A percentile compares a stretch with the other conserved stretches of the same genome.
phyloP scores from a whole-genome alignment of 2,329 filamentous ascomycete genomes.

The Aspergillus versicolor region DNA sequence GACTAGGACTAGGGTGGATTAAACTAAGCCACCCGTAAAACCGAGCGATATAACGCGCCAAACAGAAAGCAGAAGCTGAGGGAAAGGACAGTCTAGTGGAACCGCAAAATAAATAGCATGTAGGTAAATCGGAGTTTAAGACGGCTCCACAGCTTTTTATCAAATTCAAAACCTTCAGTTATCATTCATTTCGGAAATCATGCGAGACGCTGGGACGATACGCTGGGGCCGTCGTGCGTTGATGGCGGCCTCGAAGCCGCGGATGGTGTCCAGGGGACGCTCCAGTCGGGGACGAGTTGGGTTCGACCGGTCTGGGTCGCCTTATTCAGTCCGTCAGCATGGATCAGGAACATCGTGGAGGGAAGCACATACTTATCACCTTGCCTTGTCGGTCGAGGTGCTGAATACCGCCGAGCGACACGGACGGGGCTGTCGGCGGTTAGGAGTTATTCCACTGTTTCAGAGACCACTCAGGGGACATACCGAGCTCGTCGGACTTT shows the following conservation, averaged over 20 bases:
- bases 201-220: constrained; percentile 29
- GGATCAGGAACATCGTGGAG: too few species aligned
- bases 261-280: constrained; percentile 86
- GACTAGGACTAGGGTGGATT: background rate
- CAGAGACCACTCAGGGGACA: constrained; percentile 35
- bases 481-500: constrained; percentile 88
- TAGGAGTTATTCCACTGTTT: background rate
- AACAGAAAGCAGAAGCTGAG: background rate
- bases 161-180: too few species aligned
- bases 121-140: too few species aligned
- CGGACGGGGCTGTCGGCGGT: constrained; percentile 38
- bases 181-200: background rate
- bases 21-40: too few species aligned
- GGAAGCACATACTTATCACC: constrained; percentile 62
- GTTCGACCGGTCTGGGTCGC: constrained; percentile 85
- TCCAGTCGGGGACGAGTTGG: constrained; percentile 85
- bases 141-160: background rate
- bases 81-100: background rate
- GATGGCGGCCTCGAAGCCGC: constrained; percentile 84
- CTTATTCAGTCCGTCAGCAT: constrained; percentile 45
- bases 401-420: constrained; percentile 70
- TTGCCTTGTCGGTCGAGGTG: constrained; percentile 78
- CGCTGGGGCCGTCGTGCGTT: constrained; percentile 56
- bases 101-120: background rate
- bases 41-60: background rate